Conservation (phyloP, 2,329 filamentous ascomycete genomes). For the Aureobasidium sp. region DNA sequence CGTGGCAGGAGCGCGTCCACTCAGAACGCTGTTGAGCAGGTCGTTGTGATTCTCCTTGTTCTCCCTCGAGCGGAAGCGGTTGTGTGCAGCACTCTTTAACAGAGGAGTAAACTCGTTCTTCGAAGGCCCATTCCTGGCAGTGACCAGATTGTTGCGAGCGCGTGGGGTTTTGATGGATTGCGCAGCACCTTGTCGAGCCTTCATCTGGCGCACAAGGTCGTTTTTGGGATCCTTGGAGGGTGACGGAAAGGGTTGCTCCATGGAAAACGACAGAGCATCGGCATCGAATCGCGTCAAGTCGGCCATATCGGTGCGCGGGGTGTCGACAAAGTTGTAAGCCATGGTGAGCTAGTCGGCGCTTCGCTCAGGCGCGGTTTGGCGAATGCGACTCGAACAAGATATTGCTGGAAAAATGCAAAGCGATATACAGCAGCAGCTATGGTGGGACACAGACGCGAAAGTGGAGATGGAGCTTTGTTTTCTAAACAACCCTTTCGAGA, state of each 20-base stretch:
- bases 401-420: slow-evolving; percentile 10
- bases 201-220: slow-evolving; percentile 64
- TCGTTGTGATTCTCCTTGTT: slow-evolving; percentile 20
- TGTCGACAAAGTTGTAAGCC: slow-evolving; percentile 57
- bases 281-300: slow-evolving; percentile 62
- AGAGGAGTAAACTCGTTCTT: slow-evolving; percentile 86
- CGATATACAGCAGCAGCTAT: slow-evolving; percentile 1
- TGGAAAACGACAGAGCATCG: slow-evolving; percentile 73
- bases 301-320: slow-evolving; percentile 74
- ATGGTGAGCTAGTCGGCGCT: slow-evolving; percentile 24
- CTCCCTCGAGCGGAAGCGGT: slow-evolving; percentile 42
- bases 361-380: background rate
- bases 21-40: slow-evolving; percentile 24
- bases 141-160: slow-evolving; percentile 60
- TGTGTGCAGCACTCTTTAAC: slow-evolving; percentile 72
- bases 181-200: slow-evolving; percentile 50
- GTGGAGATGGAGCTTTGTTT: slow-evolving; percentile 11
- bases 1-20: slow-evolving; percentile 51
- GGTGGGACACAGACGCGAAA: background rate
- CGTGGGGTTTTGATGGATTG: slow-evolving; percentile 65
- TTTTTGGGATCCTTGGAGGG: slow-evolving; percentile 62
- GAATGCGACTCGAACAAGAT: slow-evolving; percentile 7
- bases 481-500: slow-evolving; percentile 2
- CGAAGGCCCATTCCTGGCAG: slow-evolving; percentile 51
- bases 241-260: slow-evolving; percentile 79